These are phyloP conservation scores for Leccinum longicurvipes DNA, from an alignment of 768 basidiomycete species.

Conservation along the genomic window DNA sequence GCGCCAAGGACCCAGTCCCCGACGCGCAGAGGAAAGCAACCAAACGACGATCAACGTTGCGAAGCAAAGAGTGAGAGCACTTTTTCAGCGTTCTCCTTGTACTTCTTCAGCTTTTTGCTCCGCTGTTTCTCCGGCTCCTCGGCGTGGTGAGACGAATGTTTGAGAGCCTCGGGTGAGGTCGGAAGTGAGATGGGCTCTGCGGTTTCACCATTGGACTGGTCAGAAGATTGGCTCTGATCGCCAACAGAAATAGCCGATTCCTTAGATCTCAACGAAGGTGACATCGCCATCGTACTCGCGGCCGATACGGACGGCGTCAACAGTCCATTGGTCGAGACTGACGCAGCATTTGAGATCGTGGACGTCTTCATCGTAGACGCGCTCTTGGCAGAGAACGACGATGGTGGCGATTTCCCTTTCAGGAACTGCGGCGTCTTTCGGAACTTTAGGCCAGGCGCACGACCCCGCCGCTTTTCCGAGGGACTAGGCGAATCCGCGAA, in stretches of 20 bases:
- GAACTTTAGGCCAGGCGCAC: slow-evolving; percentile 66
- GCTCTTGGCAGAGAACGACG: slow-evolving; percentile 36
- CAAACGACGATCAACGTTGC: slow-evolving; percentile 45
- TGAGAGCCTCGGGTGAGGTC: slow-evolving; percentile 32
- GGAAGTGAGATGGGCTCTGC: slow-evolving; percentile 22
- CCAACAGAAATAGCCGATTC: slow-evolving; percentile 75
- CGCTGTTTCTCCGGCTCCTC: slow-evolving; percentile 58
- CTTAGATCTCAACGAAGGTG: slow-evolving; percentile 78
- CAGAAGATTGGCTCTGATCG: slow-evolving; percentile 67
- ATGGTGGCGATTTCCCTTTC: slow-evolving; percentile 60
- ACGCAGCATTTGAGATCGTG: slow-evolving; percentile 43
- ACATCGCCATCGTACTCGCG: slow-evolving; percentile 40
- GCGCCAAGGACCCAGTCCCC: slow-evolving; percentile 26
- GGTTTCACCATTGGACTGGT: slow-evolving; percentile 59
- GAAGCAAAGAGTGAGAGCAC: slow-evolving; percentile 79
- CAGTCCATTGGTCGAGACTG: slow-evolving; percentile 45
- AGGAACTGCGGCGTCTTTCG: slow-evolving; percentile 75
- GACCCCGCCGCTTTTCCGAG: slow-evolving; percentile 59
- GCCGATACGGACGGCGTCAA: slow-evolving; percentile 64
- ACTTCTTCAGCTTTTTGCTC: slow-evolving; percentile 78
- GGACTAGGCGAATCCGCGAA: slow-evolving; percentile 43
- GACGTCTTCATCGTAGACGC: slow-evolving; percentile 34
- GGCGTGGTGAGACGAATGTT: slow-evolving; percentile 24
- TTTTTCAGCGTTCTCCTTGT: slow-evolving; percentile 86
- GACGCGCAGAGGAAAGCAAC: slow-evolving; percentile 2